Evolutionary conservation across 306 rosid genomes (phyloP).

Genomic region (Vigna unguiculata): DNA sequence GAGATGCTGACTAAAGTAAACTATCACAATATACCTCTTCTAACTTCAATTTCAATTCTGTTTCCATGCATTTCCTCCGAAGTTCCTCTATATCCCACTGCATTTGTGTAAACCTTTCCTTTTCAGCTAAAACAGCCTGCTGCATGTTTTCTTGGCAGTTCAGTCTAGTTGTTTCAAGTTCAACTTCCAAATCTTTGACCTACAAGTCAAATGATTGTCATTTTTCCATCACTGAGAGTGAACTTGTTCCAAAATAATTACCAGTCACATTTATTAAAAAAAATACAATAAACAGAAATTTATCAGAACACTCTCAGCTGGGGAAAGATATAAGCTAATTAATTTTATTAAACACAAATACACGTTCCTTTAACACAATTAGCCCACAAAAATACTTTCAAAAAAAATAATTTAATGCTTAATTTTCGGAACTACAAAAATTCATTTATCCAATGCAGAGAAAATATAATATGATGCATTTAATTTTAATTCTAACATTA

Average conservation of each 20-base stretch:
- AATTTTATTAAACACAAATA: not conserved
- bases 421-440: not conserved
- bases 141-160: slow-evolving; percentile 78
- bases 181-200: slow-evolving; percentile 94
- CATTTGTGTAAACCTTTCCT: slow-evolving; percentile 83
- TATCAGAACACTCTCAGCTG: not conserved
- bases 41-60: slow-evolving; percentile 67
- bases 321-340: not conserved
- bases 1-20: slow-evolving; percentile 35
- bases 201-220: slow-evolving; percentile 42
- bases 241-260: slow-evolving; percentile 4
- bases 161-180: slow-evolving; percentile 81
- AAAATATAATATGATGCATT: not conserved
- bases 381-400: not conserved
- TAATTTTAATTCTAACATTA: not conserved
- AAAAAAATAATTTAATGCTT: not conserved
- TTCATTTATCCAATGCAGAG: not conserved
- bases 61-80: slow-evolving; percentile 71
- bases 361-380: slow-evolving; percentile 1
- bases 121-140: slow-evolving; percentile 75
- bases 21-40: slow-evolving; percentile 69
- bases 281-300: slow-evolving; percentile 1
- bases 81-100: slow-evolving; percentile 92
- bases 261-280: not conserved
- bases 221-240: slow-evolving; percentile 30